A percentile compares a stretch with the other conserved stretches of the same genome.
Evolutionary conservation across 2,329 filamentous ascomycete genomes (phyloP).

Genomic region (Bipolaris bicolor): DNA sequence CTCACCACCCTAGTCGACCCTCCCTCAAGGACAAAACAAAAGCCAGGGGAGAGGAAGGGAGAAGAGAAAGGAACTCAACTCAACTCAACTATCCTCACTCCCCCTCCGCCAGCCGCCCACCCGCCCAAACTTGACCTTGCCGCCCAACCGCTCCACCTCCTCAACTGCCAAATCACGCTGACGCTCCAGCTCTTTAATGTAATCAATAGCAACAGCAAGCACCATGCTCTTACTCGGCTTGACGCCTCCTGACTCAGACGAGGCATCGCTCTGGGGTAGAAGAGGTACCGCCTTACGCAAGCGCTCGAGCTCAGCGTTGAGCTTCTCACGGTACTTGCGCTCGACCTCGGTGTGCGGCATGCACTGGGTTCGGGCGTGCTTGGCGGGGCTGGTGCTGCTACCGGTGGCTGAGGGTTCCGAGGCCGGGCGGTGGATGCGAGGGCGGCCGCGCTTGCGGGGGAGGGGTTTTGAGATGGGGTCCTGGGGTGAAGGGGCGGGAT

Average conservation of each 20-base stretch:
- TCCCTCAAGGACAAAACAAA: background rate
- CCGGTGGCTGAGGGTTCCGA: constrained; percentile 3
- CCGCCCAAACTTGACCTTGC: constrained; percentile 13
- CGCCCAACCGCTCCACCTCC: constrained; percentile 17
- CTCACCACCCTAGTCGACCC: background rate
- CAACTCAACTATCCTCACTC: background rate
- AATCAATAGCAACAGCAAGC: constrained; percentile 21
- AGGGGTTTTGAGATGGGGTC: constrained; percentile 6
- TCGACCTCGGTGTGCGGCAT: constrained; percentile 34
- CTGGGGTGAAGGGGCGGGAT: constrained; percentile 1
- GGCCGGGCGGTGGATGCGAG: constrained; percentile 11
- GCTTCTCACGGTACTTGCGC: constrained; percentile 23
- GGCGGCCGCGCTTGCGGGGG: constrained; percentile 14
- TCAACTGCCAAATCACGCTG: constrained; percentile 17
- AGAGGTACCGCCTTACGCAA: constrained; percentile 31
- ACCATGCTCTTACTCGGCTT: constrained; percentile 24
- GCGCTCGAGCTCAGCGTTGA: constrained; percentile 34
- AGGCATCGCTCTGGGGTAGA: constrained; percentile 20
- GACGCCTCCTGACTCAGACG: constrained; percentile 11
- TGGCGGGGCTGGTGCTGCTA: background rate
- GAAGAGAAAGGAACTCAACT: background rate
- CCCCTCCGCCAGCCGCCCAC: background rate
- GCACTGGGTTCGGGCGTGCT: constrained; percentile 11
- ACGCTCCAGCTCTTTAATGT: constrained; percentile 17
- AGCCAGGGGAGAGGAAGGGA: background rate